Evolutionary conservation across 306 rosid species (phyloP).

Genomic region (Trifolium subterraneum): DNA sequence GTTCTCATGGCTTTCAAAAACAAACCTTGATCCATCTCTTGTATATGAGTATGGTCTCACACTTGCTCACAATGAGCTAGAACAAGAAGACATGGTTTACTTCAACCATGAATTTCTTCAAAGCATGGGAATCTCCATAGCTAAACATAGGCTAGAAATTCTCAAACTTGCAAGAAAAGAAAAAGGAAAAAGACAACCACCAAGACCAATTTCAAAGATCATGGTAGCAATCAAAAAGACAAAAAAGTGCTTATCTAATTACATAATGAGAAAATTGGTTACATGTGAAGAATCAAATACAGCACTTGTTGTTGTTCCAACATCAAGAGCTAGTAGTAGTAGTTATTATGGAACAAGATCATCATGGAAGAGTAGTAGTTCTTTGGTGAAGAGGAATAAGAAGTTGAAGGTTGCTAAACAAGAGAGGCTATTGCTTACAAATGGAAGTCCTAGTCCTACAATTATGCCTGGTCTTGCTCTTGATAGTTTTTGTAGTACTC

Average conservation of each 20-base stretch:
- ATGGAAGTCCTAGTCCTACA: constrained; percentile 70
- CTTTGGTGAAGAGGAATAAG: constrained; percentile 70
- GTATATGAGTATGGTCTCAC: constrained; percentile 86
- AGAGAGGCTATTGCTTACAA: constrained; percentile 68
- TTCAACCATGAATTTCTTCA: constrained; percentile 96
- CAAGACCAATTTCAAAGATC: constrained; percentile 51
- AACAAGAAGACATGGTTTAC: constrained; percentile 76
- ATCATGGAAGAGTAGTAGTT: constrained; percentile 56
- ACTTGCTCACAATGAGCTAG: constrained; percentile 87
- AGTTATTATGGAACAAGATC: constrained; percentile 51
- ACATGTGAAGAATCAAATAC: constrained; percentile 50
- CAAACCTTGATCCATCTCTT: constrained; percentile 73
- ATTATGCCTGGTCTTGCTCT: constrained; percentile 47
- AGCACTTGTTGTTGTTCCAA: constrained; percentile 78
- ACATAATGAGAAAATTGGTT: constrained; percentile 44
- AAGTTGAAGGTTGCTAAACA: constrained; percentile 50
- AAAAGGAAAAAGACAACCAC: constrained; percentile 47
- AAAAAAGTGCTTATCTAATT: constrained; percentile 59
- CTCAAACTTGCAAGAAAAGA: constrained; percentile 75
- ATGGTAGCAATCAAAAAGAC: constrained; percentile 75
- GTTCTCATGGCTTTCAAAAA: constrained; percentile 91
- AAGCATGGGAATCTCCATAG: constrained; percentile 97
- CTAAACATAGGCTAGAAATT: constrained; percentile 92
- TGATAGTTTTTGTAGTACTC: constrained; percentile 62
- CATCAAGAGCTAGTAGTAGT: constrained; percentile 46